phyloP scores from a whole-genome alignment of 805 yeast genomes.

The Ogataea trehalophila region DNA sequence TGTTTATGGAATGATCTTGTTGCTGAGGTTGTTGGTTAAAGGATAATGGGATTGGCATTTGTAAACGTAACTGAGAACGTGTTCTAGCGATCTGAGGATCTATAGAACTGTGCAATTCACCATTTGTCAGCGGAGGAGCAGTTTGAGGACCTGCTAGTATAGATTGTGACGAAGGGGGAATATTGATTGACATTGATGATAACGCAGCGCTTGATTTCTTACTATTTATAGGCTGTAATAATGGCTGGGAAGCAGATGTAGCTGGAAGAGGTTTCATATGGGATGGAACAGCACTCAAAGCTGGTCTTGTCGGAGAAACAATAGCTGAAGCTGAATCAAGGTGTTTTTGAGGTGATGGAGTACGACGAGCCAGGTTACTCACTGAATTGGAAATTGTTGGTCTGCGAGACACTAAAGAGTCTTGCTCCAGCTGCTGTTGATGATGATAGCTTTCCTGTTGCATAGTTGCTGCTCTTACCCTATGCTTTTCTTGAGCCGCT shows the following conservation, averaged over 20 bases:
- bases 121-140: constrained; percentile 20
- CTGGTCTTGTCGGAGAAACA: constrained; percentile 28
- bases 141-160: constrained; percentile 25
- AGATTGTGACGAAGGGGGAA: not conserved
- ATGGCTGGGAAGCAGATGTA: constrained; percentile 34
- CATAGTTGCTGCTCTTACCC: constrained; percentile 38
- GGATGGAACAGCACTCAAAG: constrained; percentile 17
- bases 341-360: constrained; percentile 44
- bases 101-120: constrained; percentile 9
- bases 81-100: constrained; percentile 28
- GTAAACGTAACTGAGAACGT: constrained; percentile 56
- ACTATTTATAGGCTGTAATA: constrained; percentile 53
- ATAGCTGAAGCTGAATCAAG: constrained; percentile 14
- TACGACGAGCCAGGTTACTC: constrained; percentile 31
- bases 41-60: constrained; percentile 67
- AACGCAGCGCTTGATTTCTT: constrained; percentile 19
- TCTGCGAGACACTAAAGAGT: constrained; percentile 23
- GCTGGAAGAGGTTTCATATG: constrained; percentile 49
- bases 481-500: constrained; percentile 8
- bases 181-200: constrained; percentile 1
- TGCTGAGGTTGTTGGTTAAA: constrained; percentile 33
- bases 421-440: constrained; percentile 5
- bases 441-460: constrained; percentile 22
- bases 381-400: constrained; percentile 38
- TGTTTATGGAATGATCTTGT: constrained; percentile 12